Percentiles rank a stretch among this genome's conserved stretches.
phyloP scores from a whole-genome alignment of 768 basidiomycete species.

The Hygrophoropsis aurantiaca region DNA sequence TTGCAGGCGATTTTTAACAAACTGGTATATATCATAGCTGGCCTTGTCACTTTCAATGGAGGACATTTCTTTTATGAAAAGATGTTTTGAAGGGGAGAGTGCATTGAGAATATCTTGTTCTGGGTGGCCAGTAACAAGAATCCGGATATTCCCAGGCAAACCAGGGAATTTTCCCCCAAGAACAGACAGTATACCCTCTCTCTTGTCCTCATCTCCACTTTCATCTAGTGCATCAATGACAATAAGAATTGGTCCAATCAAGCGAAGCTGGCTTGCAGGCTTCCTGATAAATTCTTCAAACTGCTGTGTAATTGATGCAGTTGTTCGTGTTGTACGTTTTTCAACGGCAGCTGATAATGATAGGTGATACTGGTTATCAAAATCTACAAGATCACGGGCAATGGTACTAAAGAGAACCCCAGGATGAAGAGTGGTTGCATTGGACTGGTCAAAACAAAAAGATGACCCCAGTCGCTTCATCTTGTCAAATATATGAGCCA shows the following conservation, averaged over 20 bases:
- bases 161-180: conserved; percentile 20
- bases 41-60: neutral
- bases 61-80: conserved; percentile 20
- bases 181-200: conserved; percentile 28
- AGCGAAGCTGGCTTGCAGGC: too few species aligned
- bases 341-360: neutral
- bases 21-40: conserved; percentile 5
- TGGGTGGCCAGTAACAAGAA: conserved; percentile 33
- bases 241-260: conserved; percentile 24
- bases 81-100: conserved; percentile 7
- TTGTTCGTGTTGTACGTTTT: too few species aligned
- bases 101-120: conserved; percentile 25
- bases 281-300: too few species aligned
- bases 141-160: conserved; percentile 23
- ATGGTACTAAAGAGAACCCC: conserved; percentile 16
- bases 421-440: conserved; percentile 5
- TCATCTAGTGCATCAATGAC: conserved; percentile 38
- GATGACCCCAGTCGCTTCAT: conserved; percentile 13
- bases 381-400: conserved; percentile 12
- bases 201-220: conserved; percentile 20
- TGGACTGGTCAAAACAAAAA: conserved; percentile 19
- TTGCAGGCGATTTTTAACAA: conserved; percentile 1
- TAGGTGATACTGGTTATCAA: neutral
- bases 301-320: too few species aligned
- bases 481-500: conserved; percentile 10